Percentiles rank a stretch among this genome's conserved stretches.
phyloP scores from a whole-genome alignment of 768 basidiomycete species.

The Filobasidium floriforme region DNA sequence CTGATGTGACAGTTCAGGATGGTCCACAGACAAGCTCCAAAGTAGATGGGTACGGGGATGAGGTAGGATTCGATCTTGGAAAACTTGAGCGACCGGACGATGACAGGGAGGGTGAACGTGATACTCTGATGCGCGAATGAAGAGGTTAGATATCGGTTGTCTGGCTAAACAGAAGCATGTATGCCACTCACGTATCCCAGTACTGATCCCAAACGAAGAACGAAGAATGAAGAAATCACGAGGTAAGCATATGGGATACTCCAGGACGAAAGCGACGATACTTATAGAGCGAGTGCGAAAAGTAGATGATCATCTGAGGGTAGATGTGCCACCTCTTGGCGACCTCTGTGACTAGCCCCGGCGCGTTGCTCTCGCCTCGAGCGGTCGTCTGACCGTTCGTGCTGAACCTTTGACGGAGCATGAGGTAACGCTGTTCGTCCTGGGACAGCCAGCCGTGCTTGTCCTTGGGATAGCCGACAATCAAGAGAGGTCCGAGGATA shows the following conservation, averaged over 20 bases:
- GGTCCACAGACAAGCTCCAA: constrained; percentile 2
- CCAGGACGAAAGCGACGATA: not conserved
- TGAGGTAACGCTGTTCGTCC: not conserved
- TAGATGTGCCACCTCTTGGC: constrained; percentile 8
- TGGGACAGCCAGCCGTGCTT: not conserved
- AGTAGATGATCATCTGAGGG: not conserved
- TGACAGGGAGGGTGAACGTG: constrained; percentile 1
- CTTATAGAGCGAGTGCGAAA: not conserved
- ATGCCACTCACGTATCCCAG: not conserved
- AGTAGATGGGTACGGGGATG: constrained; percentile 3
- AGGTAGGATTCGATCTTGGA: not conserved
- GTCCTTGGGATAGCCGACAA: not conserved
- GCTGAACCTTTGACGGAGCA: not conserved
- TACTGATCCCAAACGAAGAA: not conserved
- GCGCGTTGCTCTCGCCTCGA: not conserved
- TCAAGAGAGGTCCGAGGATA: not conserved
- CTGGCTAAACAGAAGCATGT: too few relatives aligned
- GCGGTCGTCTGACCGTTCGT: not conserved
- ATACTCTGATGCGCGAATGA: not conserved
- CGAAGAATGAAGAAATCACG: not conserved
- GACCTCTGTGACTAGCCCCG: not conserved
- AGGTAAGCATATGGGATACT: not conserved
- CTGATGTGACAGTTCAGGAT: constrained; percentile 5
- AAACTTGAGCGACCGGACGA: not conserved
- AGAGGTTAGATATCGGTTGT: too few relatives aligned